phyloP scores from a whole-genome alignment of 306 rosid species.

The Corylus avellana region DNA sequence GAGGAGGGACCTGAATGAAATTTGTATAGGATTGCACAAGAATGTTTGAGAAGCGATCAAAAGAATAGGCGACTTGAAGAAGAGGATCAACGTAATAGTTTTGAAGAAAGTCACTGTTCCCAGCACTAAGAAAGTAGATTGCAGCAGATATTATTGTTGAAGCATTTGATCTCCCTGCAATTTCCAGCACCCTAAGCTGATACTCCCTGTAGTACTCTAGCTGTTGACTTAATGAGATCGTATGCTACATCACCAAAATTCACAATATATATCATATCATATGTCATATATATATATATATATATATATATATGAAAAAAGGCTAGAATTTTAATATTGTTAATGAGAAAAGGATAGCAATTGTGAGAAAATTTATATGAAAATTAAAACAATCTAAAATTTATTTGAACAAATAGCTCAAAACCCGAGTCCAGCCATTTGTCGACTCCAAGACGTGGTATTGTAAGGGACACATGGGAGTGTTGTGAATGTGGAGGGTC shows the following conservation, averaged over 20 bases:
- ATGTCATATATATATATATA: no score
- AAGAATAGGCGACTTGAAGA: slow-evolving; percentile 39
- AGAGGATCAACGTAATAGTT: slow-evolving; percentile 68
- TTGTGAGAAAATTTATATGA: no score
- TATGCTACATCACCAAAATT: slow-evolving; percentile 40
- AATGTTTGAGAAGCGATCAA: slow-evolving; percentile 44
- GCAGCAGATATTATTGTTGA: slow-evolving; percentile 57
- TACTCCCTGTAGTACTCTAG: slow-evolving; percentile 59
- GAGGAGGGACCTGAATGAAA: slow-evolving; percentile 51
- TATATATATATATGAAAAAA: no score
- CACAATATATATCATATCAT: background rate
- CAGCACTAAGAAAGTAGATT: slow-evolving; percentile 38
- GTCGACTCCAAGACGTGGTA: no score
- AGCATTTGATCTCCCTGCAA: slow-evolving; percentile 48
- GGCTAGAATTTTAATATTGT: no score
- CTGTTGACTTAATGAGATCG: slow-evolving; percentile 55
- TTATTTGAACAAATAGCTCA: no score
- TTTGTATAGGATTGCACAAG: slow-evolving; percentile 41
- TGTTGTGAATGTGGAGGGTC: no score
- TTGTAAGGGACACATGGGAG: no score
- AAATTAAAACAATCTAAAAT: no score
- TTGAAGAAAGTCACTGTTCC: slow-evolving; percentile 28
- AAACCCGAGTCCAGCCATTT: no score
- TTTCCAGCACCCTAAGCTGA: slow-evolving; percentile 42
- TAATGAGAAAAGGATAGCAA: no score